Evolutionary conservation across 768 basidiomycete genomes (phyloP).

Genomic region (Podaxis rugospora): DNA sequence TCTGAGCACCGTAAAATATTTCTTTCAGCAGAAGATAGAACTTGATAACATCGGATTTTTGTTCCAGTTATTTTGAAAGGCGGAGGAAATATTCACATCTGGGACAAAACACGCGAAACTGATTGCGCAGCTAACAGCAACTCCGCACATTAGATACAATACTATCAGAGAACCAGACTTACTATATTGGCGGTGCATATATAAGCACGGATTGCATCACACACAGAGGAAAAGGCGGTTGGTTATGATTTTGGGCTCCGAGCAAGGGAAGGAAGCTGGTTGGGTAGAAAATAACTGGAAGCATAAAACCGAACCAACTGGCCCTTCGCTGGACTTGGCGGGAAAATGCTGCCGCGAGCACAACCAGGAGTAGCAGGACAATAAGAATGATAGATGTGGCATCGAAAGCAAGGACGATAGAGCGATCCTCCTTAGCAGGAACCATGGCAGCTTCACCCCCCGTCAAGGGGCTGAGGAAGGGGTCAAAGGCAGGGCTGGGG

Average conservation of each 20-base stretch:
- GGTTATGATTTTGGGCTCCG: constrained; percentile 18
- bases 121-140: not conserved
- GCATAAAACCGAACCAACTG: constrained; percentile 20
- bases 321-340: not conserved
- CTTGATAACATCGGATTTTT: not conserved
- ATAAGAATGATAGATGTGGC: not conserved
- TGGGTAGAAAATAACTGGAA: constrained; percentile 20
- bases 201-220: constrained; percentile 18
- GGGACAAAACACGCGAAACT: not conserved
- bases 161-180: not conserved
- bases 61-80: not conserved
- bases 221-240: constrained; percentile 20
- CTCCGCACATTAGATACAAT: not conserved
- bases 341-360: not conserved
- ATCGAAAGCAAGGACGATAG: constrained; percentile 1
- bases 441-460: not conserved
- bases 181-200: not conserved
- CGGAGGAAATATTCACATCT: not conserved
- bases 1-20: not conserved
- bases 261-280: constrained; percentile 19
- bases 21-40: not conserved
- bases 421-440: not conserved
- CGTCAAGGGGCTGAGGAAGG: not conserved
- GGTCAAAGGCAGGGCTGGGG: not conserved
- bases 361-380: not conserved